Conservation (phyloP, 1,284 basidiomycete genomes). For the Cerioporus squamosus region DNA sequence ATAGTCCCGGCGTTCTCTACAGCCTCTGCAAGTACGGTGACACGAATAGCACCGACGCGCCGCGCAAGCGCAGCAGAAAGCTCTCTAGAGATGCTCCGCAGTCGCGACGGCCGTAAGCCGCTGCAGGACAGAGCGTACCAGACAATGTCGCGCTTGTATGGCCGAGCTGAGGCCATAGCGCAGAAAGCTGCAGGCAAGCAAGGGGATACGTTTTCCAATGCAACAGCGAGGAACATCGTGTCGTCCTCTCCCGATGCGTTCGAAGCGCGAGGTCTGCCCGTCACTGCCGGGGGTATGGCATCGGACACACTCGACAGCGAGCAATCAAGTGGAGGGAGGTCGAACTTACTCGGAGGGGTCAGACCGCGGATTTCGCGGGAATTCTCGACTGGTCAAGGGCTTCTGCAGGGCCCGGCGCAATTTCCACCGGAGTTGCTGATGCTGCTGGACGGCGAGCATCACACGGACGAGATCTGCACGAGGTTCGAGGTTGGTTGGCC, state of each 20-base stretch:
- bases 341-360: slow-evolving; percentile 32
- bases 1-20: slow-evolving; percentile 20
- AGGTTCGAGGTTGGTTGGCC: slow-evolving; percentile 86
- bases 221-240: slow-evolving; percentile 11
- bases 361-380: slow-evolving; percentile 52
- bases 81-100: slow-evolving; percentile 39
- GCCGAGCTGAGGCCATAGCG: slow-evolving; percentile 4
- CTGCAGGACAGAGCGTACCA: slow-evolving; percentile 20
- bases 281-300: slow-evolving; percentile 9
- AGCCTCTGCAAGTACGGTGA: slow-evolving; percentile 5
- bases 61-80: slow-evolving; percentile 40
- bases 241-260: slow-evolving; percentile 28
- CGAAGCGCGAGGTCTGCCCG: neutral
- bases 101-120: slow-evolving; percentile 21
- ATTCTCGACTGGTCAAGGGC: slow-evolving; percentile 41
- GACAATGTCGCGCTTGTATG: slow-evolving; percentile 17
- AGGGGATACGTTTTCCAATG: neutral
- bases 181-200: slow-evolving; percentile 1
- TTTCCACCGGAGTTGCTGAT: slow-evolving; percentile 63
- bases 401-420: slow-evolving; percentile 30
- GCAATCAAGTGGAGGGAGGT: slow-evolving; percentile 30
- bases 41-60: slow-evolving; percentile 16
- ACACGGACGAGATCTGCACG: slow-evolving; percentile 90
- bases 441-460: slow-evolving; percentile 85
- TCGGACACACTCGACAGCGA: slow-evolving; percentile 32